Conservation (phyloP, 2,329 filamentous ascomycete species). For the Aspergillus sp. region DNA sequence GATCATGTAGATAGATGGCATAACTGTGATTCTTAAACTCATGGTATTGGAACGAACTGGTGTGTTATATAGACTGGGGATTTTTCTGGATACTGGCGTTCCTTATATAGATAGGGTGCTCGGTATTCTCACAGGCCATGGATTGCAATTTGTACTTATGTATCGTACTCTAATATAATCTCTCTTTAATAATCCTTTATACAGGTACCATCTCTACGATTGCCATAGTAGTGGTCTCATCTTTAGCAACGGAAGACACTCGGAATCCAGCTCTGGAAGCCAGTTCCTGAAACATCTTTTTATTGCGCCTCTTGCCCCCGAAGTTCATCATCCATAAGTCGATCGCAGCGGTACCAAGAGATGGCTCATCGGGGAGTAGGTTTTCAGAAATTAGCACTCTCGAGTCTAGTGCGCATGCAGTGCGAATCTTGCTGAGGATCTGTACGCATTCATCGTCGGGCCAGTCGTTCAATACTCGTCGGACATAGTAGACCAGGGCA, state of each 20-base stretch:
- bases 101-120: too few species aligned
- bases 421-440: background rate
- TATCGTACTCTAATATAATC: background rate
- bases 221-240: background rate
- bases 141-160: background rate
- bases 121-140: too few species aligned
- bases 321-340: conserved; percentile 3
- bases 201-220: conserved; percentile 1
- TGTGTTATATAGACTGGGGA: too few species aligned
- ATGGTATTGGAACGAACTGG: too few species aligned
- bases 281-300: background rate
- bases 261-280: background rate
- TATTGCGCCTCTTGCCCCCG: conserved; percentile 1
- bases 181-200: background rate
- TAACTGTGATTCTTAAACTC: too few species aligned
- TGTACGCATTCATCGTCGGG: background rate
- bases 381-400: background rate
- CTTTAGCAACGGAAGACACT: background rate
- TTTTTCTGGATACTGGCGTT: too few species aligned
- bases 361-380: background rate
- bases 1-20: too few species aligned
- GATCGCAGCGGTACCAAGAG: background rate
- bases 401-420: background rate
- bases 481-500: conserved; percentile 1
- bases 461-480: conserved; percentile 1